Percentiles rank a stretch among this genome's conserved stretches.
Conservation (phyloP, 768 basidiomycete species). For the Tricholoma sp. region DNA sequence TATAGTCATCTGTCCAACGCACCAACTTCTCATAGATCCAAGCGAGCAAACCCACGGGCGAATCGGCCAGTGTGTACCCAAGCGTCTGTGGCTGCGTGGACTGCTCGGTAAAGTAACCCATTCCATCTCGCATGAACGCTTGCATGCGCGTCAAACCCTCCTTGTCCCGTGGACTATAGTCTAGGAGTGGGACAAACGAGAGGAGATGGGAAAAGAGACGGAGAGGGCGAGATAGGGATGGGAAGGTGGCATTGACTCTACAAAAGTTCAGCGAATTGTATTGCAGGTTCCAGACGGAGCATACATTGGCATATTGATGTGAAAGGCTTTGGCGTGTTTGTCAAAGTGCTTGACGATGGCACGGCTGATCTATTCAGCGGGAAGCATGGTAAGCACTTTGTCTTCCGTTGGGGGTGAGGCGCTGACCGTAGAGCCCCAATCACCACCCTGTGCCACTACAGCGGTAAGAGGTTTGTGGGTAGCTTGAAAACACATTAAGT, state of each 20-base stretch:
- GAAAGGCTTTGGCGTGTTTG: constrained; percentile 43
- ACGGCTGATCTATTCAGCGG: too few relatives aligned
- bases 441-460: too few relatives aligned
- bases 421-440: too few relatives aligned
- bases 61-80: constrained; percentile 52
- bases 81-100: constrained; percentile 47
- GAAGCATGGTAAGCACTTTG: too few relatives aligned
- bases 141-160: constrained; percentile 24
- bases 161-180: constrained; percentile 26
- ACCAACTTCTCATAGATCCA: constrained; percentile 53
- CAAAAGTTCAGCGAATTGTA: background rate
- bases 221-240: constrained; percentile 18
- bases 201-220: constrained; percentile 22
- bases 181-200: constrained; percentile 10
- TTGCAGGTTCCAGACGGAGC: background rate
- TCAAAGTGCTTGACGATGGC: too few relatives aligned
- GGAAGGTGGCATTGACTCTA: constrained; percentile 12
- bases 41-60: constrained; percentile 30
- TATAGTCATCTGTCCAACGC: constrained; percentile 47
- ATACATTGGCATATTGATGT: constrained; percentile 38
- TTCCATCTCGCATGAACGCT: constrained; percentile 23
- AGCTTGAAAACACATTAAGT: too few relatives aligned
- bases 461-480: too few relatives aligned
- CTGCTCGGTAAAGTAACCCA: constrained; percentile 37
- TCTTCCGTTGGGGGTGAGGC: too few relatives aligned